These are phyloP conservation scores for Prunus davidiana DNA, from an alignment of 306 rosid genomes.

Conservation along the genomic window DNA sequence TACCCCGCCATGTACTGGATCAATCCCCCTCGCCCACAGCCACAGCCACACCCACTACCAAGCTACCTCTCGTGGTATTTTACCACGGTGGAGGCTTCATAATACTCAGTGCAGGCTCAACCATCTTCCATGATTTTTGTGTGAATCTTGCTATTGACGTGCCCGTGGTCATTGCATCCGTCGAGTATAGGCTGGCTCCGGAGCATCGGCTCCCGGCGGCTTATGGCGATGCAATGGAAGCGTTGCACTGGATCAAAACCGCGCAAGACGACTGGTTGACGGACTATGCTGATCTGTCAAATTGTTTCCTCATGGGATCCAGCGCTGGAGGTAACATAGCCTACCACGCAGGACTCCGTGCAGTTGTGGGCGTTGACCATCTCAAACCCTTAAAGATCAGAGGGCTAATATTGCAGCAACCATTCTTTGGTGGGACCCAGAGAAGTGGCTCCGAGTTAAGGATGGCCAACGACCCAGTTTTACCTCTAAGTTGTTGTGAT, in stretches of 20 bases:
- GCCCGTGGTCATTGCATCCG: no score
- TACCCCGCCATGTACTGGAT: constrained; percentile 31
- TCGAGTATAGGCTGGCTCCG: no score
- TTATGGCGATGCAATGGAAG: no score
- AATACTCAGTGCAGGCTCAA: constrained; percentile 15
- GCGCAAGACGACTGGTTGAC: constrained; percentile 35
- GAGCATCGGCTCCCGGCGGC: no score
- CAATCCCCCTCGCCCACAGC: background rate
- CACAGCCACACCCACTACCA: background rate
- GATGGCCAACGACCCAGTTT: constrained; percentile 19
- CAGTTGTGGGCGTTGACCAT: background rate
- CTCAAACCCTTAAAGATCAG: constrained; percentile 18
- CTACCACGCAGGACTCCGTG: constrained; percentile 35
- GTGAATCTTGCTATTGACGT: background rate
- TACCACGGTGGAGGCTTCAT: constrained; percentile 54
- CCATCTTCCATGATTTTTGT: constrained; percentile 29
- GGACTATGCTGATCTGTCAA: constrained; percentile 34
- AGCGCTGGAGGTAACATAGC: constrained; percentile 56
- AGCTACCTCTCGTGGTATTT: constrained; percentile 42
- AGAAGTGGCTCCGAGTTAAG: constrained; percentile 40
- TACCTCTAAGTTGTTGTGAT: constrained; percentile 20
- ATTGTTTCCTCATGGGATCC: constrained; percentile 46
- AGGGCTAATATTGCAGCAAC: constrained; percentile 54
- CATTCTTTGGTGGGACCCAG: constrained; percentile 42
- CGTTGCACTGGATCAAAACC: background rate